Conservation (phyloP, 164 flowering plant genomes). For the Santalum album region DNA sequence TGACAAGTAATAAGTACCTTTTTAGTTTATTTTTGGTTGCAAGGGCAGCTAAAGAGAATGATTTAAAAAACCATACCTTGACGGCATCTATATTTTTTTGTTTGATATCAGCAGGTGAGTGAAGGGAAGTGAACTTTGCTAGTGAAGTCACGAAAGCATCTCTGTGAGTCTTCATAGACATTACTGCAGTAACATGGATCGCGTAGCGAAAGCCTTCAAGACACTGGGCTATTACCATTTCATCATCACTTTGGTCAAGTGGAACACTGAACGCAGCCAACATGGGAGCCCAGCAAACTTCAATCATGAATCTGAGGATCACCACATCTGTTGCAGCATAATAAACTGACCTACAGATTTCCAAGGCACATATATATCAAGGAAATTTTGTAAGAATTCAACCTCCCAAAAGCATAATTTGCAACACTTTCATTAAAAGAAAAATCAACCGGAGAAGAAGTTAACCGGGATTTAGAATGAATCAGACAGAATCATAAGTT, state of each 20-base stretch:
- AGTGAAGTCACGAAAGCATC: conserved; percentile 98
- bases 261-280: conserved; percentile 99
- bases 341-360: conserved; percentile 82
- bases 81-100: conserved; percentile 93
- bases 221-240: conserved; percentile 62
- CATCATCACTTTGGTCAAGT: conserved; percentile 97
- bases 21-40: no score
- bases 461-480: no score
- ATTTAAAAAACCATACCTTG: conserved; percentile 37
- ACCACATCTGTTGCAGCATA: conserved; percentile 98
- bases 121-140: conserved; percentile 95
- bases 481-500: no score
- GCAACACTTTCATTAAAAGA: neutral
- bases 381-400: conserved; percentile 3
- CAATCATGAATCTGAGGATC: conserved; percentile 92
- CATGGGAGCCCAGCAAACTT: conserved; percentile 99
- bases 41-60: no score
- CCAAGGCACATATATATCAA: conserved; percentile 15
- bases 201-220: conserved; percentile 88
- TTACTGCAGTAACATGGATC: conserved; percentile 92
- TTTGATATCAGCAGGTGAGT: conserved; percentile 97
- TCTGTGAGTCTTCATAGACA: conserved; percentile 99
- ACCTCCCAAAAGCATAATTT: neutral
- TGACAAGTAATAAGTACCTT: no score
- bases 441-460: no score